Conservation (phyloP, 805 yeast genomes). For the Wickerhamomyces ciferrii region DNA sequence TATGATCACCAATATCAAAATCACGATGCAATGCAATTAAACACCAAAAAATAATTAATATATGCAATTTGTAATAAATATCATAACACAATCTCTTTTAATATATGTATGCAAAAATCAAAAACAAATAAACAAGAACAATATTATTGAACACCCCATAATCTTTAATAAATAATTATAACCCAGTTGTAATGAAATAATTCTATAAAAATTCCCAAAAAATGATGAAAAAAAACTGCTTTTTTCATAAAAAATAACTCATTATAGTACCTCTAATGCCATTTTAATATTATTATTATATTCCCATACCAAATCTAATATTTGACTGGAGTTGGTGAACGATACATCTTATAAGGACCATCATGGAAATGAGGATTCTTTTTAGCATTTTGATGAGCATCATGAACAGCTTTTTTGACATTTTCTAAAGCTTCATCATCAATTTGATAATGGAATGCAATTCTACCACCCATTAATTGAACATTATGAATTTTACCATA, state of each 20-base stretch:
- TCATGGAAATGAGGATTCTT: slow-evolving; percentile 44
- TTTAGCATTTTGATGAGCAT: slow-evolving; percentile 41
- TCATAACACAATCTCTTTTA: no score
- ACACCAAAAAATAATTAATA: no score
- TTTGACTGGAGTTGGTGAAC: slow-evolving; percentile 31
- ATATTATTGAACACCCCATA: not conserved
- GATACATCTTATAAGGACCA: slow-evolving; percentile 43
- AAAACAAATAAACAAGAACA: not conserved
- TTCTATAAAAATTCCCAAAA: slow-evolving; percentile 7
- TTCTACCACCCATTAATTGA: slow-evolving; percentile 46
- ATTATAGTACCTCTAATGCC: slow-evolving; percentile 19
- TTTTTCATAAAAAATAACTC: slow-evolving; percentile 3
- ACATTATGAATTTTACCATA: slow-evolving; percentile 55
- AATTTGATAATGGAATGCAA: slow-evolving; percentile 45
- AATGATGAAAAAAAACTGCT: slow-evolving; percentile 5
- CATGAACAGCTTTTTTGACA: slow-evolving; percentile 21
- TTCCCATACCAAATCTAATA: slow-evolving; percentile 8
- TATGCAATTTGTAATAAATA: no score
- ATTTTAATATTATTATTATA: slow-evolving; percentile 11
- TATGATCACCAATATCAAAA: no score
- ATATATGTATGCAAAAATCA: not conserved
- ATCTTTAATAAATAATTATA: not conserved
- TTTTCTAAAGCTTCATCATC: slow-evolving; percentile 16
- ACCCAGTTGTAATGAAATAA: not conserved
- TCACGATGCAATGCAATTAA: no score